Evolutionary conservation across 2,329 filamentous ascomycete genomes (phyloP), one percentile per base, ranked within the genome.

Genomic region (Penicillium sp.): DNA sequence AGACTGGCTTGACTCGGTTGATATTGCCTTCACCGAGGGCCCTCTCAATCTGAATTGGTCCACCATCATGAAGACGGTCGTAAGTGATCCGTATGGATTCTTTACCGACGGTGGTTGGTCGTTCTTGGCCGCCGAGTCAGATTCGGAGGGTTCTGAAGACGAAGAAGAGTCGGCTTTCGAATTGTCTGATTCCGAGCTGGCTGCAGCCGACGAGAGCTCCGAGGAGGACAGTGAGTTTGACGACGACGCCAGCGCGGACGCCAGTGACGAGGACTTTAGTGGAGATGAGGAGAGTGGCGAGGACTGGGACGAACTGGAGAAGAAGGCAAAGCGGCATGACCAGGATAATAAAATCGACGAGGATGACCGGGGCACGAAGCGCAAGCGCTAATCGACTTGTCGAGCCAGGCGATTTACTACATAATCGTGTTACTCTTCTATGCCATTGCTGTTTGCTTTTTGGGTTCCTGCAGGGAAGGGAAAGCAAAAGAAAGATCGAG

Each of bases 31-130:
- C 76, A 88, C 84, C 10, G 95, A 98, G 72, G 93, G 93, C 49
- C 93, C 92, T 1, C 83, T 98, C 60, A 98, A 98, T 75, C 80
- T 98, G 49, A 97, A 97, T 78, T 98, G 93, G 93, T 87, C 88
- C 9, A 95, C 91, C 13, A 98, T 98, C 67, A 98, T 98, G 90
- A 98, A 98, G 80, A 98, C 93, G 0, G 91, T 98, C 24, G 92
- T 88, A 18, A 85, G 87, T 31, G 91, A 98, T 67, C 89, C 93
- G 2, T 92, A 98, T 67, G 83, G 87, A 61, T 98, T 98, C 82
- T 98, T 96, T 71, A 82, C 80, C 3, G 92, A 97, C 57, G 93
- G 95, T 28, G 93, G 93, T 40, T 98, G 93, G 93, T 87, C 83
- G 1, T 97, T 98, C 81, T 71, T 98, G 51, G 84, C 86, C 46